These are phyloP conservation scores for Hamamelis virginiana DNA, from an alignment of 164 flowering plant genomes.

Conservation along the genomic window DNA sequence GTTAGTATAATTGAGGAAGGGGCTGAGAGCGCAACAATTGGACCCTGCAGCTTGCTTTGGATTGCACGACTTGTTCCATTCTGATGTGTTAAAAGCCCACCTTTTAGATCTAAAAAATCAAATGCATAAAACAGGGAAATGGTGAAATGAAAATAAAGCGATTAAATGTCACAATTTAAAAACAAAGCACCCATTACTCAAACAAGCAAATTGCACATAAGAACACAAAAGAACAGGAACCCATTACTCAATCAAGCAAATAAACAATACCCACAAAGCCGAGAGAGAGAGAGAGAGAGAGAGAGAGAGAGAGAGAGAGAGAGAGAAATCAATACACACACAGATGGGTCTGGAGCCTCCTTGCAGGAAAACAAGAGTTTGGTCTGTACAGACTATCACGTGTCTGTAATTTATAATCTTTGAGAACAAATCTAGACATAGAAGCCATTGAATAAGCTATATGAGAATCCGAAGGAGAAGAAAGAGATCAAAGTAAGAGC, in stretches of 20 bases:
- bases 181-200: neutral
- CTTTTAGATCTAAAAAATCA: conserved; percentile 18
- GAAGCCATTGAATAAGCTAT: conserved; percentile 42
- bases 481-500: no score
- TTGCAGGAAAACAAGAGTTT: conserved; percentile 14
- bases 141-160: neutral
- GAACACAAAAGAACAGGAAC: conserved; percentile 2
- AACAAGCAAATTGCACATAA: neutral
- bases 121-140: neutral
- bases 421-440: conserved; percentile 38
- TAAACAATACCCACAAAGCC: neutral
- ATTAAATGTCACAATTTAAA: neutral
- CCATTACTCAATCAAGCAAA: conserved; percentile 1
- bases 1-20: conserved; percentile 19
- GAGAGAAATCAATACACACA: conserved; percentile 29
- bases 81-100: conserved; percentile 21
- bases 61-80: conserved; percentile 26
- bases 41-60: conserved; percentile 21
- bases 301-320: neutral
- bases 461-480: no score
- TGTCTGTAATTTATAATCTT: conserved; percentile 28
- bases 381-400: conserved; percentile 22
- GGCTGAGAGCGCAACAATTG: conserved; percentile 23
- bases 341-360: conserved; percentile 27
- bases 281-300: neutral